Evolutionary conservation across 2,329 filamentous ascomycete species (phyloP).

Genomic region (Chalaropsis thielavioides): DNA sequence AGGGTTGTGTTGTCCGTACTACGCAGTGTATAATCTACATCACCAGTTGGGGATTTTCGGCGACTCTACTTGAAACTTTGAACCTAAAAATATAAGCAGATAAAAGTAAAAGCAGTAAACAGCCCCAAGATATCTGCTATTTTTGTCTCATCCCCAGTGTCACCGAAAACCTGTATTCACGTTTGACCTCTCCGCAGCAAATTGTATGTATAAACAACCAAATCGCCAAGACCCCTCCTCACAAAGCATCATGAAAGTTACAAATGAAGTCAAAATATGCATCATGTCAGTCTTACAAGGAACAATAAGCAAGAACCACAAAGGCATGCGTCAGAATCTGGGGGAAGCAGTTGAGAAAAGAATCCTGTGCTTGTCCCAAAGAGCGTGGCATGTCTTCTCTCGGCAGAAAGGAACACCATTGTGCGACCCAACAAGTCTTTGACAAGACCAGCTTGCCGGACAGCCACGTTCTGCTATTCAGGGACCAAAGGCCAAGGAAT

Average conservation of each 20-base stretch:
- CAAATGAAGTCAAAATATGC: slow-evolving; percentile 1
- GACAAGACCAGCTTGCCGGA: not conserved
- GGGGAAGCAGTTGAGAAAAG: not conserved
- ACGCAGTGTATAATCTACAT: not conserved
- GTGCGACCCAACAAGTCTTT: not conserved
- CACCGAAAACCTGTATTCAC: no score
- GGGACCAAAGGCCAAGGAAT: not conserved
- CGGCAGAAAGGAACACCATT: not conserved
- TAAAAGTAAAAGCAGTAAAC: no score
- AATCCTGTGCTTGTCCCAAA: not conserved
- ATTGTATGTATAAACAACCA: not conserved
- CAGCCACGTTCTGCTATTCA: not conserved
- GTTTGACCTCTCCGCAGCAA: no score
- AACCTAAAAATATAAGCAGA: no score
- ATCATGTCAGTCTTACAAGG: not conserved
- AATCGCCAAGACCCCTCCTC: not conserved
- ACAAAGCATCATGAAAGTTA: not conserved
- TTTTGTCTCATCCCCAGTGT: not conserved
- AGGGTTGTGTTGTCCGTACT: no score
- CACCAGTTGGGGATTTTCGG: no score
- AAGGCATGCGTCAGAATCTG: not conserved
- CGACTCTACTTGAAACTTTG: no score
- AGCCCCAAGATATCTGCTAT: not conserved
- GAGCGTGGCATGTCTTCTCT: not conserved
- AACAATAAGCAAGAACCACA: not conserved